Percentiles rank a stretch among this genome's conserved stretches.
phyloP scores from a whole-genome alignment of 83 land plant genomes.

The Larix sibirica region DNA sequence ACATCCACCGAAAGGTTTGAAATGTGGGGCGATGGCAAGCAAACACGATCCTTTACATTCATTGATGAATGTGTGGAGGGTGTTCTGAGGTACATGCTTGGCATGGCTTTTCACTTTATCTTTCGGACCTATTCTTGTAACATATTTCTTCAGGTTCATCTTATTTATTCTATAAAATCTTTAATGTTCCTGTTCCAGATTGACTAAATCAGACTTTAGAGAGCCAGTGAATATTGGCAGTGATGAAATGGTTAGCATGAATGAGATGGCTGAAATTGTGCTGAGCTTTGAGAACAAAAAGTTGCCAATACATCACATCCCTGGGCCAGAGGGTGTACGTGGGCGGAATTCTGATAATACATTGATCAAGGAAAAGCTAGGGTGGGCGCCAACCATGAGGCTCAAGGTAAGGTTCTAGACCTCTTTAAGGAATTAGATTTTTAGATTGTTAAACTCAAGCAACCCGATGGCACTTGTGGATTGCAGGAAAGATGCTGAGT shows the following conservation, averaged over 20 bases:
- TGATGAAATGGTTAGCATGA: conserved; percentile 99
- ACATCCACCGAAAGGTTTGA: conserved; percentile 91
- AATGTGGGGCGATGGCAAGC: conserved; percentile 99
- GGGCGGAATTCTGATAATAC: conserved; percentile 99
- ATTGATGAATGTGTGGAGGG: conserved; percentile 99
- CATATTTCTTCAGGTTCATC: no score
- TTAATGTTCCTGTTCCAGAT: conserved; percentile 31
- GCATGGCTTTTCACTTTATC: neutral
- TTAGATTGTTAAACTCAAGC: neutral
- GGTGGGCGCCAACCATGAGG: conserved; percentile 98
- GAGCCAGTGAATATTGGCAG: conserved; percentile 99
- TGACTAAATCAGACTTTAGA: conserved; percentile 98
- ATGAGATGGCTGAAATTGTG: conserved; percentile 98
- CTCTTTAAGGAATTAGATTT: neutral
- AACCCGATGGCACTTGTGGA: neutral
- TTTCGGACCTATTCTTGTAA: no score
- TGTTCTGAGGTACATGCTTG: conserved; percentile 66
- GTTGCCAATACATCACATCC: conserved; percentile 96
- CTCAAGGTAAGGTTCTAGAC: conserved; percentile 61
- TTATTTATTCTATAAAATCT: neutral
- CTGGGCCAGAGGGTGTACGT: conserved; percentile 98
- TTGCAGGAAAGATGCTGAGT: neutral
- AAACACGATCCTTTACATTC: conserved; percentile 97
- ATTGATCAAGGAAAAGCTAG: conserved; percentile 93
- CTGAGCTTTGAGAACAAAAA: conserved; percentile 88